These are phyloP conservation scores for Trichophyton simii DNA, from an alignment of 2,329 filamentous ascomycete genomes.

Conservation along the genomic window DNA sequence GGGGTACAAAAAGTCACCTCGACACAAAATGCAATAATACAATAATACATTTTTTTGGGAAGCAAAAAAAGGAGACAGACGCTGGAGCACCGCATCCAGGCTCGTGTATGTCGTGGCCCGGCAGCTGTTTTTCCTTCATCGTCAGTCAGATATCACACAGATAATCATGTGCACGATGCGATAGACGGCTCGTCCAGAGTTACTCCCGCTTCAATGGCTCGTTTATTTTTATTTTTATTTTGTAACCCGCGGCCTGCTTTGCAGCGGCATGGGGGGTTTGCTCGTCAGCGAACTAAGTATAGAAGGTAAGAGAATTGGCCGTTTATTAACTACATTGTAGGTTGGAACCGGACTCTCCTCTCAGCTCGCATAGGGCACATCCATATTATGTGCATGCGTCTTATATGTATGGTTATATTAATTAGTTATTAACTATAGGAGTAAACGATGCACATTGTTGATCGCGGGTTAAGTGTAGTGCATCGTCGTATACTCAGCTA, in stretches of 20 bases:
- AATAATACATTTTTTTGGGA: neutral
- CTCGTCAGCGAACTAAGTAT: no score
- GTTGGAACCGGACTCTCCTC: neutral
- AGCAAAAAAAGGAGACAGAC: neutral
- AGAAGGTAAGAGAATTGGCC: no score
- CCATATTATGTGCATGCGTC: neutral
- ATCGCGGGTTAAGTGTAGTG: neutral
- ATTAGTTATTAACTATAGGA: neutral
- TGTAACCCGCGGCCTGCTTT: no score
- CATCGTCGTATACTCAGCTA: neutral
- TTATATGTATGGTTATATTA: neutral
- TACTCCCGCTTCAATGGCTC: neutral
- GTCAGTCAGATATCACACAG: neutral
- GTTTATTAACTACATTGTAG: neutral
- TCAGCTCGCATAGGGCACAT: no score
- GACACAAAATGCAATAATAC: neutral
- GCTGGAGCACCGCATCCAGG: neutral
- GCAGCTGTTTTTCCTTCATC: neutral
- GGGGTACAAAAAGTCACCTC: neutral
- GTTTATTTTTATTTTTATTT: no score
- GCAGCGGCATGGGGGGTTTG: neutral
- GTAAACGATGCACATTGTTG: neutral
- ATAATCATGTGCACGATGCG: neutral
- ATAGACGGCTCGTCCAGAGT: neutral
- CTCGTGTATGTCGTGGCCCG: constrained; percentile 1